Evolutionary conservation across 2,329 filamentous ascomycete genomes (phyloP), one percentile per base, ranked within the genome.

Genomic region (Fonsecaea pedrosoi): DNA sequence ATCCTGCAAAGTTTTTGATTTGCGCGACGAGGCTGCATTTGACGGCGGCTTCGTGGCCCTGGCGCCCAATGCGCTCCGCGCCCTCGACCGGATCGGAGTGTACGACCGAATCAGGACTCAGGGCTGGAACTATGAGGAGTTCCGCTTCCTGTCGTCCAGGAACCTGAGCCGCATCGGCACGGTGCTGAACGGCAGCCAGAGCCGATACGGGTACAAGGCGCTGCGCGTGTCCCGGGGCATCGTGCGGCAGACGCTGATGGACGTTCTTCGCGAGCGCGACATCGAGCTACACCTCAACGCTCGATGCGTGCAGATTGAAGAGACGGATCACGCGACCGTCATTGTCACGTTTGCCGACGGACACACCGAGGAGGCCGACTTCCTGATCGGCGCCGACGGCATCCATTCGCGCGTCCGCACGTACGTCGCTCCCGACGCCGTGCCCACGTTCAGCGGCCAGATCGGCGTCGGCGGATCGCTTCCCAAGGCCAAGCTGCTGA

Each of bases 11-110:
- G 75, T 88, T 58, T 87, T 86, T 67, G 86, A 88, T 64, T 77
- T 79, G n/a, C 80, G 83, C 9, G 66, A 76, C 0, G 76, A 78
- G 0, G 76, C 80, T 0, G 78, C 81, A 0, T 78, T 83, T 64
- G 82, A 82, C n/a, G 83, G 84, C 21, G 86, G 86, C 5, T 85
- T 83, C 1, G 78, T 88, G 30, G 85, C 87, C 80, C 80, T 88
- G 3, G 86, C 85, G 0, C 86, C 86, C 6, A 88, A 88, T 60
- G 84, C 85, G 0, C 79, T 89, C 0, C 79, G 80, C 3, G 78
- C 86, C 38, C 79, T 89, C 0, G 82, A 87, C 66, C 73, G 72
- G 0, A 74, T 88, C 0, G 81, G 79, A 0, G 76, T 86, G 1
- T 86, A 85, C 70, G 60, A 79, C 0, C 77, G 78, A 2, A 76